Percentiles rank a stretch among this genome's conserved stretches.
Evolutionary conservation across 805 yeast species (phyloP).

Genomic region (Millerozyma miso): DNA sequence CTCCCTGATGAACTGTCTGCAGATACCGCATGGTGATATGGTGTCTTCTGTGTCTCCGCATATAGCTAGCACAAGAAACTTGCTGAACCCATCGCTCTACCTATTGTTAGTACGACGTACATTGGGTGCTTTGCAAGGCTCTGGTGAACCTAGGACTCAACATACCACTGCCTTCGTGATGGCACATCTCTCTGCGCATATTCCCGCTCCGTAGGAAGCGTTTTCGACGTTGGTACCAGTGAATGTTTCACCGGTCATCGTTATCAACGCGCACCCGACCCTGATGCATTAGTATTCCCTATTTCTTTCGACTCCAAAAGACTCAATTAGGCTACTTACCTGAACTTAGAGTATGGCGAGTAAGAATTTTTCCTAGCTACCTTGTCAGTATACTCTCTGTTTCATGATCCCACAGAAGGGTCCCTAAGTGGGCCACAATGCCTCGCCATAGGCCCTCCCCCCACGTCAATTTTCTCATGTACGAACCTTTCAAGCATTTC

Average conservation of each 20-base stretch:
- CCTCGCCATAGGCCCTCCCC: no score
- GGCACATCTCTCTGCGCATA: slow-evolving; percentile 40
- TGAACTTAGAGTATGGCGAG: slow-evolving; percentile 69
- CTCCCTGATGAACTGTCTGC: slow-evolving; percentile 87
- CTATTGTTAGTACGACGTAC: slow-evolving; percentile 11
- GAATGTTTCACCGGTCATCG: slow-evolving; percentile 45
- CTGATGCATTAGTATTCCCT: slow-evolving; percentile 20
- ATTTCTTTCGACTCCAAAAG: background rate
- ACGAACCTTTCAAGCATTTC: slow-evolving; percentile 20
- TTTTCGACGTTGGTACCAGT: slow-evolving; percentile 90
- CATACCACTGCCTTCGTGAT: slow-evolving; percentile 31
- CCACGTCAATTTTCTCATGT: no score
- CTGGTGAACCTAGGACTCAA: slow-evolving; percentile 6
- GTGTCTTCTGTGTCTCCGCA: slow-evolving; percentile 55
- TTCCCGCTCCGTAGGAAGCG: slow-evolving; percentile 72
- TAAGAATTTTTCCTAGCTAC: slow-evolving; percentile 52
- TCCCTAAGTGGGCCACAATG: no score
- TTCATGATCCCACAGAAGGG: no score
- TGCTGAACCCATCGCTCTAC: slow-evolving; percentile 35
- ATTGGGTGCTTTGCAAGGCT: background rate
- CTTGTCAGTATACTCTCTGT: background rate
- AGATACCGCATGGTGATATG: slow-evolving; percentile 89
- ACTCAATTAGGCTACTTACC: slow-evolving; percentile 22
- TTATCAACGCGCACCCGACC: slow-evolving; percentile 77
- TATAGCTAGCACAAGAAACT: slow-evolving; percentile 61